A percentile compares a stretch with the other conserved stretches of the same genome.
Conservation (phyloP, 768 basidiomycete genomes). For the Leccinellum rugosiceps region DNA sequence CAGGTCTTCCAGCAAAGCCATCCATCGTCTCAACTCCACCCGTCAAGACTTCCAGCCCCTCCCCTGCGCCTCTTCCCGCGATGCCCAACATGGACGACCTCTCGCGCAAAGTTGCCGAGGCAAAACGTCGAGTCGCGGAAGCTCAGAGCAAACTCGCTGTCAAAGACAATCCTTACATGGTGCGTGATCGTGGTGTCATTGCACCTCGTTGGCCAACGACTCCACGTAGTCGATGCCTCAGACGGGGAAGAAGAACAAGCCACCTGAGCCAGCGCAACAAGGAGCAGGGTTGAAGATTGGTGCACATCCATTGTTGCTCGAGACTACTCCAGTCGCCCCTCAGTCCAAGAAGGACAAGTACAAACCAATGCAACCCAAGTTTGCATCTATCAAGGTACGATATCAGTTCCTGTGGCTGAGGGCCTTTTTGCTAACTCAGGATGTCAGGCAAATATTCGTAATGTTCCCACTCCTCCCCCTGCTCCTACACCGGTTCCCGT, state of each 20-base stretch:
- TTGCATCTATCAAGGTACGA: constrained; percentile 85
- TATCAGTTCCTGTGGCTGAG: background rate
- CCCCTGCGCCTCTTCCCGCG: constrained; percentile 40
- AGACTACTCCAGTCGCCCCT: constrained; percentile 48
- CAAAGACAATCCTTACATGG: constrained; percentile 89
- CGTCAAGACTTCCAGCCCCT: constrained; percentile 28
- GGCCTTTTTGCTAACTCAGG: background rate
- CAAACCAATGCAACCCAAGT: constrained; percentile 99
- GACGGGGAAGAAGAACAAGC: constrained; percentile 50
- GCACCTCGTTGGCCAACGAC: background rate
- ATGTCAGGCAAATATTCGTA: constrained; percentile 73
- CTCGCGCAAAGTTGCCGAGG: constrained; percentile 73
- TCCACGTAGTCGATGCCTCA: constrained; percentile 48
- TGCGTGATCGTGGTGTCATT: constrained; percentile 30
- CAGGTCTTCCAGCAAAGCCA: constrained; percentile 31
- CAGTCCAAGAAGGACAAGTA: constrained; percentile 89
- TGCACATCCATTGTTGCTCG: constrained; percentile 82
- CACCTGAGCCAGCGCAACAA: constrained; percentile 65
- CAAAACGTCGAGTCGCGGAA: constrained; percentile 79
- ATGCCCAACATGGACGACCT: constrained; percentile 58
- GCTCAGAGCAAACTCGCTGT: constrained; percentile 72
- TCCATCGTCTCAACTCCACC: constrained; percentile 22
- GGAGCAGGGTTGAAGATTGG: constrained; percentile 88
- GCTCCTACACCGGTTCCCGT: constrained; percentile 35
- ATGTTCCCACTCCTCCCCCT: constrained; percentile 58